Base-by-base conservation (phyloP, 768 basidiomycete species). In the Tylopilus sp. region DNA sequence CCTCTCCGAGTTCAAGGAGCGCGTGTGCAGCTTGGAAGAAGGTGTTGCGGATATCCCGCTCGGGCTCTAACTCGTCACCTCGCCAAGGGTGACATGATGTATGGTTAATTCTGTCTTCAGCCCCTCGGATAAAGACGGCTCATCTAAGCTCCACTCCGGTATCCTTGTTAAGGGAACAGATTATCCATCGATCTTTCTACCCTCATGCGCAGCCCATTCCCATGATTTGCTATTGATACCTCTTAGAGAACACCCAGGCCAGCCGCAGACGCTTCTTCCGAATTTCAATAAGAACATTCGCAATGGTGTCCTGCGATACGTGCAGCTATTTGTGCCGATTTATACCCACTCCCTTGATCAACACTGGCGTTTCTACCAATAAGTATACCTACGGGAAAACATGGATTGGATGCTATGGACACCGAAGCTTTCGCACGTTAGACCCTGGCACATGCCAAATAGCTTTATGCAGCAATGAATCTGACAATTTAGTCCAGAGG, bases 1-100 rank as follows among this genome's bases (percentile, higher is more conserved):
- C 58, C 82, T 99, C 50, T 87, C 95, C 13, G 91, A 95, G 66
- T 89, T 86, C 51, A 91, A 88, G 65, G 97, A 99, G 68, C 85
- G 95, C 60, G 85, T 98, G 30, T 98, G 90, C 69, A 90, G 87
- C 64, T 71, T 81, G 47, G 97, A 99, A 13, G 90, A 91, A 62
- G 88, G 89, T 36, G 93, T 97, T 22, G 91, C 97, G 71, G 94
- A 98, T 75, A 84, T 94, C 11, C 89, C 92, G 0, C 76, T 98
- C 22, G 97, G 97, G 0, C 76, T 98, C 40, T 98, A 99, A 71
- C 85, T 99, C 63, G 93, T 99, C 66, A 99, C 71, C 85, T 99
- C 63, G 93, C 98, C 66, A 94, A 98, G 63, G 97, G 97, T 4
- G 97, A 99, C 67, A 94, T 94, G 79, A 94, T 95, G 97, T 98